phyloP scores from a whole-genome alignment of 441 rosid species.

The Cnidoscolus chayamansa region DNA sequence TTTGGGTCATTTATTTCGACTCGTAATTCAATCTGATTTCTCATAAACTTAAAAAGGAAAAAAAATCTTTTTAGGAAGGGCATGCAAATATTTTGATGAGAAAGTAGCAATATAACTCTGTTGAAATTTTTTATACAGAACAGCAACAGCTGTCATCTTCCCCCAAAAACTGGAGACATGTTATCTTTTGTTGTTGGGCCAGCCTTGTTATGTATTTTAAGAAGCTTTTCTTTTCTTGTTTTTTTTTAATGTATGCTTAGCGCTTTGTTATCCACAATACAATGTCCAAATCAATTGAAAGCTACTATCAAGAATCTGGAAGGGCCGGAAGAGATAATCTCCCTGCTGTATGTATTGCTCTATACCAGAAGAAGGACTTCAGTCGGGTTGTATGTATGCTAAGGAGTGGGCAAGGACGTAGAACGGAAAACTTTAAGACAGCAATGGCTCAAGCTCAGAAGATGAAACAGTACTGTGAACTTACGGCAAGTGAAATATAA shows the following conservation, averaged over 20 bases:
- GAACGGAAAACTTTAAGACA: constrained; percentile 67
- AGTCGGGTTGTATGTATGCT: constrained; percentile 93
- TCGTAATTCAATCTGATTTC: background rate
- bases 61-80: background rate
- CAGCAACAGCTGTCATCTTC: background rate
- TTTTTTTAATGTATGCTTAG: constrained; percentile 30
- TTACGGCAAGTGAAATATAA: constrained; percentile 47
- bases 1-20: background rate
- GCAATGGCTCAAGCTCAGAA: constrained; percentile 90
- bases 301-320: constrained; percentile 96
- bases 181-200: background rate
- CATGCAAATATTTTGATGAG: background rate
- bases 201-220: background rate
- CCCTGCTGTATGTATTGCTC: constrained; percentile 65
- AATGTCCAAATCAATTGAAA: constrained; percentile 85
- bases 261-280: constrained; percentile 90
- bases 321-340: constrained; percentile 89
- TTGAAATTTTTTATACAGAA: background rate
- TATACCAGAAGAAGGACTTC: constrained; percentile 93
- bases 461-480: constrained; percentile 89
- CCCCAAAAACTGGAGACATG: no score
- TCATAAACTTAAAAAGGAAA: background rate
- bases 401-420: constrained; percentile 67
- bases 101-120: background rate
- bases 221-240: background rate